Percentiles rank a stretch among this genome's conserved stretches.
These are phyloP conservation scores for Chlorella sp. DNA, from an alignment of 139 green algal genomes.

Conservation along the genomic window DNA sequence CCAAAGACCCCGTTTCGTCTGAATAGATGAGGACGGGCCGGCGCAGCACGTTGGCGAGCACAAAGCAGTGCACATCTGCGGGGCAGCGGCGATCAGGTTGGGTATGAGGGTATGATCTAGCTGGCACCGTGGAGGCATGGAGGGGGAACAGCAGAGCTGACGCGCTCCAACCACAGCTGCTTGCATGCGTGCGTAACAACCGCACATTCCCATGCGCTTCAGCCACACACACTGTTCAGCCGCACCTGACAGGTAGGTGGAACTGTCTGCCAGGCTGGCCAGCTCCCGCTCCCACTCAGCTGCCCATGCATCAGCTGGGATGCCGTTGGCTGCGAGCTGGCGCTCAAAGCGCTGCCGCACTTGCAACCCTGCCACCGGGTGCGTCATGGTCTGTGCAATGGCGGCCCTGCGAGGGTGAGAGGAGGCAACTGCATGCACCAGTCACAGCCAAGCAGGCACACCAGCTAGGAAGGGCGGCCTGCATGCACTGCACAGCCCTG, in stretches of 20 bases:
- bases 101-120: no score
- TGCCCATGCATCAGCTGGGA: neutral
- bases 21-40: constrained; percentile 27
- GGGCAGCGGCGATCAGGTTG: no score
- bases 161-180: no score
- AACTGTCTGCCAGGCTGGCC: neutral
- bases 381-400: constrained; percentile 19
- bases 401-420: neutral
- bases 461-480: no score
- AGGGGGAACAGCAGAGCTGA: no score
- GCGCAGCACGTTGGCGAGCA: constrained; percentile 38
- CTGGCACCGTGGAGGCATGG: no score
- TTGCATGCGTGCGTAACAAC: no score
- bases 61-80: constrained; percentile 26
- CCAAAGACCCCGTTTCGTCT: constrained; percentile 1
- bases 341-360: constrained; percentile 31
- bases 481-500: no score
- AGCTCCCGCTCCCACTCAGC: constrained; percentile 38
- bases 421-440: no score
- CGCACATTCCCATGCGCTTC: no score
- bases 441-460: no score
- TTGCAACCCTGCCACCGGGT: constrained; percentile 3
- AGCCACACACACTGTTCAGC: no score
- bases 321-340: constrained; percentile 18
- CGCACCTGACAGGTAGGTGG: constrained; percentile 6